Percentiles rank a stretch among this genome's conserved stretches.
Conservation (phyloP, 2,329 filamentous ascomycete species). For the Botrytis fabae region DNA sequence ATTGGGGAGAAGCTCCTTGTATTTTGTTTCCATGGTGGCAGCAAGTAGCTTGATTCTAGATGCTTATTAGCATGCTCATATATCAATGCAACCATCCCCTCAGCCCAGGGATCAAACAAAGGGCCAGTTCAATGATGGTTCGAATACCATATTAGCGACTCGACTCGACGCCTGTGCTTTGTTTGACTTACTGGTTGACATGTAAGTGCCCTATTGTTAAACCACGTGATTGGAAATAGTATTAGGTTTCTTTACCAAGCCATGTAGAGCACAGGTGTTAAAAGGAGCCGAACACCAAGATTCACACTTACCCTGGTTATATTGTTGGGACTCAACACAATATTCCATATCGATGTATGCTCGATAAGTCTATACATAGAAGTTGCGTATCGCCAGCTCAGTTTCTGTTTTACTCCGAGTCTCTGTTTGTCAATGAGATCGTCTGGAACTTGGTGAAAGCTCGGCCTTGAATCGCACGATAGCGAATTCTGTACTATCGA, state of each 20-base stretch:
- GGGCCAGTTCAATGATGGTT: background rate
- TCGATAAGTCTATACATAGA: background rate
- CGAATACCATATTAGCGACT: background rate
- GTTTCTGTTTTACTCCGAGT: background rate
- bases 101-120: background rate
- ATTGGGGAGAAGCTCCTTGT: background rate
- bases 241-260: background rate
- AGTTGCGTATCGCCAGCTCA: background rate
- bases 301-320: background rate
- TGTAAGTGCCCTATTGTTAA: background rate
- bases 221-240: background rate
- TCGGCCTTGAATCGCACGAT: background rate
- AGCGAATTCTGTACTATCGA: background rate
- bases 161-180: background rate
- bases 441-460: background rate
- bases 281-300: background rate
- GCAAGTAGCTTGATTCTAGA: background rate
- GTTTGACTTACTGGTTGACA: background rate
- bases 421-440: background rate
- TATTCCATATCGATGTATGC: background rate
- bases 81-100: background rate
- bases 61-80: background rate
- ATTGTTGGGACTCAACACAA: background rate
- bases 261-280: background rate
- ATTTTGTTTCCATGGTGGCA: background rate